Percentiles rank a stretch among this genome's conserved stretches.
Conservation (phyloP, 495 filamentous ascomycete genomes). For the Penicillium dipodomyicola region DNA sequence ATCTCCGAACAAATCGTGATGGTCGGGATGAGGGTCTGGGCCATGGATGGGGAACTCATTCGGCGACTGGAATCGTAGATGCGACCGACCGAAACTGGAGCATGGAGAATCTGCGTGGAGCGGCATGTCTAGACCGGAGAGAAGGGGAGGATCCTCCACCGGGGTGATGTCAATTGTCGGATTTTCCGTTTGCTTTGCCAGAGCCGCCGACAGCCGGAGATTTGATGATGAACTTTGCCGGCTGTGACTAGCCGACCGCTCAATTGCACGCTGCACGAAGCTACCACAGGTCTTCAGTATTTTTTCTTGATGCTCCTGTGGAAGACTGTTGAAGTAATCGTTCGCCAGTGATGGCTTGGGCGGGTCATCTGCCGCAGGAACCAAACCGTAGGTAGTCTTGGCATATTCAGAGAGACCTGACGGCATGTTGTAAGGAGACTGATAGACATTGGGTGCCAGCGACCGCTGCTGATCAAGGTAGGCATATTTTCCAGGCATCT, state of each 20-base stretch:
- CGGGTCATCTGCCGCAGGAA: conserved; percentile 37
- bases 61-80: conserved; percentile 46
- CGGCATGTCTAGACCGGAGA: conserved; percentile 43
- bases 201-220: conserved; percentile 41
- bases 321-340: conserved; percentile 45
- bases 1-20: conserved; percentile 50
- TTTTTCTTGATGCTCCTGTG: conserved; percentile 42
- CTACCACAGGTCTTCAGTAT: conserved; percentile 49
- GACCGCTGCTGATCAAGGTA: conserved; percentile 46
- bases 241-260: conserved; percentile 44
- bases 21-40: conserved; percentile 41
- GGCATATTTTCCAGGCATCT: conserved; percentile 44
- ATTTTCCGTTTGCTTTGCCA: conserved; percentile 47
- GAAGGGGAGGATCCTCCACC: conserved; percentile 40
- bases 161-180: conserved; percentile 50
- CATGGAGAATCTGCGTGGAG: conserved; percentile 47
- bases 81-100: conserved; percentile 50
- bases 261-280: conserved; percentile 46
- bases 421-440: conserved; percentile 50
- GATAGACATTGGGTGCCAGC: conserved; percentile 44
- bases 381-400: conserved; percentile 40
- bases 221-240: conserved; percentile 45
- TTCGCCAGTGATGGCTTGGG: conserved; percentile 46
- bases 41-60: conserved; percentile 46
- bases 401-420: conserved; percentile 48